Evolutionary conservation across 164 flowering plant genomes (phyloP), one percentile per base, ranked within the genome.

Genomic region (Malania oleifera): DNA sequence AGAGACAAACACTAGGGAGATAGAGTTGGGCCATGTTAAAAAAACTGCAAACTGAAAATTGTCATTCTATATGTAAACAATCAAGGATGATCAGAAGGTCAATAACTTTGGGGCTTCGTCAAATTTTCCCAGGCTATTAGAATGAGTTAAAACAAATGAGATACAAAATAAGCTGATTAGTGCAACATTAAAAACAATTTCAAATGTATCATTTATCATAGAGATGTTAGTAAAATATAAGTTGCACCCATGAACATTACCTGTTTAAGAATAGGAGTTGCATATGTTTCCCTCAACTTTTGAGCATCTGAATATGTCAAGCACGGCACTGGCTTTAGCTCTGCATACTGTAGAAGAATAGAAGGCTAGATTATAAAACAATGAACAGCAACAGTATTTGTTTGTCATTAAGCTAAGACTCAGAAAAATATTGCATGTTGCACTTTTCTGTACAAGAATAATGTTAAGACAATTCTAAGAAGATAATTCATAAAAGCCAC

Each of bases 271-370:
- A 90, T 83, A 28, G 82, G 81, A 63, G 99, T 90, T 19, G 95
- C 90, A 75, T 80, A 83, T 54, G 76, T 80, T 62, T 86, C 95
- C 72, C 99, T 80, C 66, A 90, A 61, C 28, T 1, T 44, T 47
- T 69, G 68, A 62, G 99, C 95, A 72, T 86, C 89, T 61, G 86
- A 61, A 60, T 93, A 90, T 7, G 95, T 88, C 81, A 87, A 56
- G 74, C 99, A 93, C 58, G 96, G 91, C 35, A 93, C 99, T 52
- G 99, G 99, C 67, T 86, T 90, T 61, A 93, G 96, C 68, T 90
- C 99, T 56, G 97, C 97, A 75, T 93, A 93, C 99, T 88, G 71
- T 68, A 80, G 51, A 60, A 54, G 11, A 47, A 20, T 29, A 1
- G 31, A 59, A 66, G 62, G 38, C 24, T 22, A 23, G 26, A 38